Percentiles rank a stretch among this genome's conserved stretches.
These are phyloP conservation scores for Fusarium chuoi DNA, from an alignment of 2,329 filamentous ascomycete genomes.

Conservation along the genomic window DNA sequence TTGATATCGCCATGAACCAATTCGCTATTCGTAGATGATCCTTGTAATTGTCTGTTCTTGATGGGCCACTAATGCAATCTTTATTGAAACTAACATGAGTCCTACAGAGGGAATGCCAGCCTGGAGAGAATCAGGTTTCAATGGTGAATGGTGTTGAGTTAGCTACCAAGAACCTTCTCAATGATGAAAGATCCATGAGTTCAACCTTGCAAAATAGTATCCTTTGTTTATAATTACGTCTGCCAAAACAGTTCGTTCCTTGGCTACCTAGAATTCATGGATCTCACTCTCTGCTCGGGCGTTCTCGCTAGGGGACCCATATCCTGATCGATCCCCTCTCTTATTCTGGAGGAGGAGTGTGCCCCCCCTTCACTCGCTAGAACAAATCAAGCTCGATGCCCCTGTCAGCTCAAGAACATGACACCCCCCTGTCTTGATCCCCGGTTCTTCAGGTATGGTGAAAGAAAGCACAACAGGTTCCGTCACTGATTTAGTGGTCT, in stretches of 20 bases:
- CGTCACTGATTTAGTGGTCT: not conserved
- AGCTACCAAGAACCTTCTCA: not conserved
- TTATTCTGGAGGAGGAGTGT: slow-evolving; percentile 14
- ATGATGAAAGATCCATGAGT: not conserved
- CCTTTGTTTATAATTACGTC: not conserved
- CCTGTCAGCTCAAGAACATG: slow-evolving; percentile 12
- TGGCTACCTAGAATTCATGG: not conserved
- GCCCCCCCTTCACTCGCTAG: not conserved
- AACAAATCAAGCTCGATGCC: slow-evolving; percentile 21
- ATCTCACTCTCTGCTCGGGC: not conserved
- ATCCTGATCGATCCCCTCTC: slow-evolving; percentile 15
- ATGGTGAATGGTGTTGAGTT: not conserved
- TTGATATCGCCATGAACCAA: slow-evolving; percentile 17
- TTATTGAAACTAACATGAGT: not conserved
- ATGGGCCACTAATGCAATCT: slow-evolving; percentile 4
- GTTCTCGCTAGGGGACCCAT: slow-evolving; percentile 5
- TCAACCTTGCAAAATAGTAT: not conserved
- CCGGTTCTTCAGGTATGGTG: slow-evolving; percentile 10
- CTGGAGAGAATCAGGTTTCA: slow-evolving; percentile 1
- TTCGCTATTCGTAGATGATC: slow-evolving; percentile 6
- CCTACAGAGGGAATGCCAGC: not conserved
- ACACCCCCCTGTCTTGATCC: slow-evolving; percentile 24
- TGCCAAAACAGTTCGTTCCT: slow-evolving; percentile 6
- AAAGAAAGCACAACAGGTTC: not conserved
- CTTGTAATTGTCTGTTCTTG: slow-evolving; percentile 7